A percentile compares a stretch with the other conserved stretches of the same genome.
Conservation (phyloP, 108 stramenopile species). For the Cyclotella cryptica region DNA sequence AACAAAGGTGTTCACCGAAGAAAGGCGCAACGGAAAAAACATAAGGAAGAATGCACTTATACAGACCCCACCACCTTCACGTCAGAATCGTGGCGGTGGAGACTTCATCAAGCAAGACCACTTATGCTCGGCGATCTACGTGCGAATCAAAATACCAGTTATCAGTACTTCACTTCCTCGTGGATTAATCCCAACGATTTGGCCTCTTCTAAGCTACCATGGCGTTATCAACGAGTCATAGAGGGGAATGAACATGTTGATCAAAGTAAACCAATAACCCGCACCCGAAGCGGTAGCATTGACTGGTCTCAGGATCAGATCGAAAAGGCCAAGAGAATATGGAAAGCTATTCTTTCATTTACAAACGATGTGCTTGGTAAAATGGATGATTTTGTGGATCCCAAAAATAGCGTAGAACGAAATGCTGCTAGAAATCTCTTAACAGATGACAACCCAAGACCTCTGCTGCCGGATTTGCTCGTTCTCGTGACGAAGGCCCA, state of each 20-base stretch:
- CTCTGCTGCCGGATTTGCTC: slow-evolving; percentile 38
- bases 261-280: slow-evolving; percentile 15
- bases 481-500: slow-evolving; percentile 47
- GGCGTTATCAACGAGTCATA: slow-evolving; percentile 33
- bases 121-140: slow-evolving; percentile 51
- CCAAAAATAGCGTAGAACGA: slow-evolving; percentile 4
- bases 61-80: slow-evolving; percentile 51
- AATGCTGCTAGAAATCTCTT: neutral
- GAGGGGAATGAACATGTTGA: slow-evolving; percentile 6
- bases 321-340: slow-evolving; percentile 53
- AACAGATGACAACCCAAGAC: slow-evolving; percentile 20
- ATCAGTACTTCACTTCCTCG: slow-evolving; percentile 47
- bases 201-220: slow-evolving; percentile 30
- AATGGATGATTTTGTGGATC: slow-evolving; percentile 3
- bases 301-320: slow-evolving; percentile 43
- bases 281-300: slow-evolving; percentile 35
- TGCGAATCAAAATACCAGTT: slow-evolving; percentile 29
- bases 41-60: slow-evolving; percentile 36
- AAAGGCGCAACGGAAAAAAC: slow-evolving; percentile 43
- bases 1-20: slow-evolving; percentile 43
- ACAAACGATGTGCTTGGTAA: slow-evolving; percentile 34
- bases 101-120: slow-evolving; percentile 48
- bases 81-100: slow-evolving; percentile 56
- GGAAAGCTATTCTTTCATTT: slow-evolving; percentile 44
- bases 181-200: slow-evolving; percentile 23